These are phyloP conservation scores for Neospora caninum DNA, from an alignment of 169 alveolate species.

Conservation along the genomic window DNA sequence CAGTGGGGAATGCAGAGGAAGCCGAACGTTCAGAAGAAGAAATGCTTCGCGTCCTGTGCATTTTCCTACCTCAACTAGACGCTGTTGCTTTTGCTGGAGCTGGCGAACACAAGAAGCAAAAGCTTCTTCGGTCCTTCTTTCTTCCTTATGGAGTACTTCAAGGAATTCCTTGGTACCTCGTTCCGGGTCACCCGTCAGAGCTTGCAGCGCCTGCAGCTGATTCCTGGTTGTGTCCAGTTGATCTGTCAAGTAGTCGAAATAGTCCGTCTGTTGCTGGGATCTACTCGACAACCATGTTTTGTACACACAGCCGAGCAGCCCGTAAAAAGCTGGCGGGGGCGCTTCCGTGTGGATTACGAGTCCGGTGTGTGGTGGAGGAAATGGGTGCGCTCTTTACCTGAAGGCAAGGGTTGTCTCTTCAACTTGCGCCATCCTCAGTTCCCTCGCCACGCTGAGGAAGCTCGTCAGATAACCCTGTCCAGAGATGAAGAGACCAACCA, in stretches of 20 bases:
- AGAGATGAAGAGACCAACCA: not conserved
- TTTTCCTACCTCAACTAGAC: not conserved
- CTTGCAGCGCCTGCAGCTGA: slow-evolving; percentile 27
- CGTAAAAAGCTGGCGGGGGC: no score
- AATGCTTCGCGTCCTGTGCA: not conserved
- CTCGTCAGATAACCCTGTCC: not conserved
- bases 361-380: no score
- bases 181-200: not conserved
- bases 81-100: not conserved
- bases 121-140: not conserved
- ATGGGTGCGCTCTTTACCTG: not conserved
- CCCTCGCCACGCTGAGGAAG: not conserved
- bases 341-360: no score
- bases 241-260: not conserved
- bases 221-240: not conserved
- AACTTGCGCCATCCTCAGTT: not conserved
- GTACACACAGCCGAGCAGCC: not conserved
- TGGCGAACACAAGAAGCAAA: not conserved
- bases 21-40: not conserved
- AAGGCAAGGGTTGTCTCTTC: not conserved
- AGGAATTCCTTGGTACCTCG: not conserved
- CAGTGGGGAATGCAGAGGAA: no score
- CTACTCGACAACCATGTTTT: not conserved
- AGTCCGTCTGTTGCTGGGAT: slow-evolving; percentile 26
- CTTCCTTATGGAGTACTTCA: not conserved